These are phyloP conservation scores for Colletotrichum tabaci DNA, from an alignment of 2,329 filamentous ascomycete genomes.

Conservation along the genomic window DNA sequence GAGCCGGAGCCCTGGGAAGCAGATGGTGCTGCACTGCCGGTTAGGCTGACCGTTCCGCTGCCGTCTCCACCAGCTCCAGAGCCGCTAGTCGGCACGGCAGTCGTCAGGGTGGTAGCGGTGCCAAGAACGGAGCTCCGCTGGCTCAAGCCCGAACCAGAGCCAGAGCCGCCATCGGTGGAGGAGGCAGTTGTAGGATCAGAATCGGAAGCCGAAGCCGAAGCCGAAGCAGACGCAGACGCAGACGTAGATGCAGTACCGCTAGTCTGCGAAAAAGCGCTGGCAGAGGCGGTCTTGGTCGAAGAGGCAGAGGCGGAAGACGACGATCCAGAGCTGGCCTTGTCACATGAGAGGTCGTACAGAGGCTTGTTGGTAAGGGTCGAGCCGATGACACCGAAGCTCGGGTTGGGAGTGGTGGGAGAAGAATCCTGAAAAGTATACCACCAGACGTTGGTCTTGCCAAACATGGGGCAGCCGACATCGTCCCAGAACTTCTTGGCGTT, in stretches of 20 bases:
- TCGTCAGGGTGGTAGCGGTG: constrained; percentile 39
- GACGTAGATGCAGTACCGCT: constrained; percentile 25
- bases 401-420: constrained; percentile 70
- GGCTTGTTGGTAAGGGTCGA: constrained; percentile 67
- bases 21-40: constrained; percentile 45
- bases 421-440: constrained; percentile 85
- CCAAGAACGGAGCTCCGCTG: constrained; percentile 31
- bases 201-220: constrained; percentile 44
- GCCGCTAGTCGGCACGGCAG: constrained; percentile 42
- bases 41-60: constrained; percentile 42
- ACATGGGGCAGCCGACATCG: constrained; percentile 80
- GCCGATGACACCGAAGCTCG: constrained; percentile 80
- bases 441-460: constrained; percentile 77
- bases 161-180: constrained; percentile 29
- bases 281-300: constrained; percentile 43
- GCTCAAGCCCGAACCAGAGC: constrained; percentile 37
- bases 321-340: constrained; percentile 47
- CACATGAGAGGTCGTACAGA: constrained; percentile 75
- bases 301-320: constrained; percentile 40
- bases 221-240: constrained; percentile 23
- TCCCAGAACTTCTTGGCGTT: constrained; percentile 89
- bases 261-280: constrained; percentile 39
- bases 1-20: constrained; percentile 33
- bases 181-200: constrained; percentile 35
- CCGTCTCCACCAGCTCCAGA: constrained; percentile 15